A percentile compares a stretch with the other conserved stretches of the same genome.
phyloP scores from a whole-genome alignment of 1,284 basidiomycete species.

The Wolfiporia cocos region DNA sequence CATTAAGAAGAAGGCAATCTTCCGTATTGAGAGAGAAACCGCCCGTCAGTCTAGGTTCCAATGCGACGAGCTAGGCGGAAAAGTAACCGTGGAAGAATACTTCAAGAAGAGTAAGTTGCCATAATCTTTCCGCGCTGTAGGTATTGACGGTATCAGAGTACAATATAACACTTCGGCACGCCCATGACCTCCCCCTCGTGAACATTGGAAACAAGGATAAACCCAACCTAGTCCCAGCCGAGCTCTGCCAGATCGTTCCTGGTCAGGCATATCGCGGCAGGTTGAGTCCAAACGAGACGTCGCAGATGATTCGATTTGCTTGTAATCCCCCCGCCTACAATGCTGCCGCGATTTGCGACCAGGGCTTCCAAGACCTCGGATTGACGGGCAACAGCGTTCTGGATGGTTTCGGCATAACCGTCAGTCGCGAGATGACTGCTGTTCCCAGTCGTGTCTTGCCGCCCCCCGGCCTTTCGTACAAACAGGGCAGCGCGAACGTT shows the following conservation, averaged over 20 bases:
- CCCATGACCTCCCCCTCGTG: conserved; percentile 53
- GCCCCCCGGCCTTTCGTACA: conserved; percentile 51
- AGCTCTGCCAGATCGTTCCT: conserved; percentile 58
- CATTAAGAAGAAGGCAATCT: conserved; percentile 43
- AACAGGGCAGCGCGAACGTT: conserved; percentile 34
- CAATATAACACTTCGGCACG: conserved; percentile 40
- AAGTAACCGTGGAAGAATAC: conserved; percentile 54
- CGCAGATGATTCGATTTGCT: conserved; percentile 59
- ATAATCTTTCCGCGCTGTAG: background rate
- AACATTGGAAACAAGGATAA: conserved; percentile 41
- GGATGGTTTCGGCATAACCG: conserved; percentile 46
- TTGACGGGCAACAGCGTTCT: conserved; percentile 29
- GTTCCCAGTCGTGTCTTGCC: conserved; percentile 58
- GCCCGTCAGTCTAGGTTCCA: conserved; percentile 44
- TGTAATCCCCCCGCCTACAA: conserved; percentile 55
- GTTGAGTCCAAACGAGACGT: conserved; percentile 47
- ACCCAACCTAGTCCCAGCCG: conserved; percentile 51
- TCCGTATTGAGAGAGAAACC: conserved; percentile 36
- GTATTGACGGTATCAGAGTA: conserved; percentile 50
- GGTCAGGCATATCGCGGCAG: conserved; percentile 50
- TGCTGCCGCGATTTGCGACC: conserved; percentile 45
- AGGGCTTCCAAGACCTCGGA: conserved; percentile 53
- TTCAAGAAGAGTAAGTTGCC: conserved; percentile 47
- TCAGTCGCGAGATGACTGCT: conserved; percentile 51
- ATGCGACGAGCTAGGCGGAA: conserved; percentile 43